phyloP scores from a whole-genome alignment of 805 yeast genomes.

The Dipodascus albidus region DNA sequence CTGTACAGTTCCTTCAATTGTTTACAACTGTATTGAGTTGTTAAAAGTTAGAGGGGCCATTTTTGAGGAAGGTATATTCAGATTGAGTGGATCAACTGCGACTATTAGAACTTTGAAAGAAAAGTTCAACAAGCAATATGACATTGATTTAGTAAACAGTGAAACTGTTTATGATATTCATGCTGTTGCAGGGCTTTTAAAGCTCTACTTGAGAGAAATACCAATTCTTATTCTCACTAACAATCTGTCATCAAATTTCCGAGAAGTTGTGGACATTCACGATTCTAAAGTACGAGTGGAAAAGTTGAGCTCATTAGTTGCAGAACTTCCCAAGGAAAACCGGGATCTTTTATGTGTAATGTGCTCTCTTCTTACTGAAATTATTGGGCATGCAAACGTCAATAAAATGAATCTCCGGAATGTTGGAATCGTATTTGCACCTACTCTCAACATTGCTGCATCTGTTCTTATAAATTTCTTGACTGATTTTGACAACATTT shows the following conservation, averaged over 20 bases:
- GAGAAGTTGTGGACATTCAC: constrained; percentile 23
- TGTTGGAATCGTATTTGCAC: constrained; percentile 68
- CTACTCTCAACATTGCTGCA: constrained; percentile 60
- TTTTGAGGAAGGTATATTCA: constrained; percentile 83
- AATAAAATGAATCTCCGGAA: constrained; percentile 84
- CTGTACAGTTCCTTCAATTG: constrained; percentile 56
- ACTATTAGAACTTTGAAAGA: constrained; percentile 59
- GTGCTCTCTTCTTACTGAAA: constrained; percentile 55
- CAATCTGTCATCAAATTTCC: constrained; percentile 32
- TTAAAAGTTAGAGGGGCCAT: constrained; percentile 56
- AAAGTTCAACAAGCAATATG: constrained; percentile 53
- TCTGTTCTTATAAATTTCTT: constrained; percentile 48
- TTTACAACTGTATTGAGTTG: constrained; percentile 62
- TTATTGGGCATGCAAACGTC: constrained; percentile 44
- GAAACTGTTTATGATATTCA: constrained; percentile 46
- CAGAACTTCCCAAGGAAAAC: constrained; percentile 5
- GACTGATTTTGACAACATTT: constrained; percentile 50
- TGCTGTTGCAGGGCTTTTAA: constrained; percentile 76
- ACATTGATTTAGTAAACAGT: constrained; percentile 42
- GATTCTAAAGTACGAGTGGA: constrained; percentile 17
- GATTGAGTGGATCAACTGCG: constrained; percentile 80
- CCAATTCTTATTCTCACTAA: constrained; percentile 59
- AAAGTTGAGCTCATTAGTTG: constrained; percentile 23
- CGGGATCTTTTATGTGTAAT: constrained; percentile 49
- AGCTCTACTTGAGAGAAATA: constrained; percentile 68